These are phyloP conservation scores for Mytilinidion resinicola DNA, from an alignment of 495 filamentous ascomycete genomes.

Conservation along the genomic window DNA sequence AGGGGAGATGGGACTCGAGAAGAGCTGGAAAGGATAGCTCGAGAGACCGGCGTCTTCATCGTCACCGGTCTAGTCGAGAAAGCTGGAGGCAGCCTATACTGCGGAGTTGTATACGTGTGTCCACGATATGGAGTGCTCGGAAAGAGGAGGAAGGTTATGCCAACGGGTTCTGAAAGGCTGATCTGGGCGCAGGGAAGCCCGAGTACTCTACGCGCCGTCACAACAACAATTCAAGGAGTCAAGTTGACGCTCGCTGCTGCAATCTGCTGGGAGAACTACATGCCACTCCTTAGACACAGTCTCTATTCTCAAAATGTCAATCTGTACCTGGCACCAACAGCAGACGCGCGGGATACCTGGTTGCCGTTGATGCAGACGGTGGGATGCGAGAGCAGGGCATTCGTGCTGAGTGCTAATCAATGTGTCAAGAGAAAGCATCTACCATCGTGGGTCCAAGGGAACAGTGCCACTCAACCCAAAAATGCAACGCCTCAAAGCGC, in stretches of 20 bases:
- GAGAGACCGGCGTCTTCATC: conserved; percentile 72
- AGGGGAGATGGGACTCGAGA: conserved; percentile 86
- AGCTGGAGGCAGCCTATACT: conserved; percentile 77
- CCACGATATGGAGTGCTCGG: conserved; percentile 64
- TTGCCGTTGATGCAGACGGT: conserved; percentile 72
- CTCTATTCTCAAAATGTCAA: conserved; percentile 91
- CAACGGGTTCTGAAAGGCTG: conserved; percentile 74
- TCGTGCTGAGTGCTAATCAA: conserved; percentile 85
- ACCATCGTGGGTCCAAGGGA: conserved; percentile 49
- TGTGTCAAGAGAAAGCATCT: conserved; percentile 57
- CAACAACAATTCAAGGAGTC: conserved; percentile 70
- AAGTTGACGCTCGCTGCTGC: conserved; percentile 73
- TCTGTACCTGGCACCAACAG: conserved; percentile 86
- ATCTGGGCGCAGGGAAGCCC: conserved; percentile 88
- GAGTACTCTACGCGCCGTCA: conserved; percentile 72
- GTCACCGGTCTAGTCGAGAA: conserved; percentile 74
- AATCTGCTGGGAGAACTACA: conserved; percentile 97
- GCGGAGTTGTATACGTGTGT: conserved; percentile 76
- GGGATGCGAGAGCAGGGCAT: conserved; percentile 72
- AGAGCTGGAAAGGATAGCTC: conserved; percentile 64
- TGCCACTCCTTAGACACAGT: conserved; percentile 75
- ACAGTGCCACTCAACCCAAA: not conserved
- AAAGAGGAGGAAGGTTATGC: conserved; percentile 94
- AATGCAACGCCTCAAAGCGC: not conserved
- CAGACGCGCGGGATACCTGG: conserved; percentile 82